phyloP scores from a whole-genome alignment of 495 filamentous ascomycete genomes.

The Entonaema liquescens region DNA sequence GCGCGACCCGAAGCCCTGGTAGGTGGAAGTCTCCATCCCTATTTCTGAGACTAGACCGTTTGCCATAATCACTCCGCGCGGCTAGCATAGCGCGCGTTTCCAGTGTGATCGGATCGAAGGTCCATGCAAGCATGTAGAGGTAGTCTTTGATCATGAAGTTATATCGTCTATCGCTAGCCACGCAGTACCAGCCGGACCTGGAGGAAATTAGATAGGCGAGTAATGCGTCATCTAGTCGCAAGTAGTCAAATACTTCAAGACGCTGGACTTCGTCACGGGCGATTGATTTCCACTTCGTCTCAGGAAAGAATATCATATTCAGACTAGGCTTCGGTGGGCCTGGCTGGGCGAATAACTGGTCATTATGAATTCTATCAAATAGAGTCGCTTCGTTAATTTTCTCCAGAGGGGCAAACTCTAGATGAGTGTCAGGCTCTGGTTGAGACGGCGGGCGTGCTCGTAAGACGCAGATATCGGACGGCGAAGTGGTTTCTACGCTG shows the following conservation, averaged over 20 bases:
- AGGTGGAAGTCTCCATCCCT: not conserved
- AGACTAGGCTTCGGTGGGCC: not conserved
- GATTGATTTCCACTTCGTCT: not conserved
- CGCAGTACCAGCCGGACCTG: constrained; percentile 6
- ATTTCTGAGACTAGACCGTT: not conserved
- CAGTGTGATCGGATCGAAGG: not conserved
- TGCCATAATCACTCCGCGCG: not conserved
- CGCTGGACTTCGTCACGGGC: not conserved
- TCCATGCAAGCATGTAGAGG: constrained; percentile 17
- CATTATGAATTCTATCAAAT: not conserved
- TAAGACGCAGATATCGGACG: not conserved
- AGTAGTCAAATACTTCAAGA: not conserved
- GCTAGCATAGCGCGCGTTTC: constrained; percentile 8
- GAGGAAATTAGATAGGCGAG: constrained; percentile 2
- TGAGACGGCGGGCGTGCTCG: not conserved
- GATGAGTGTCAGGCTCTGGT: not conserved
- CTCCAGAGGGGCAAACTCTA: not conserved
- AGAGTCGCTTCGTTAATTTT: not conserved
- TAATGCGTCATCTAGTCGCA: constrained; percentile 3
- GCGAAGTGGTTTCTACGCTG: not conserved
- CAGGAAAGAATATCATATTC: constrained; percentile 10
- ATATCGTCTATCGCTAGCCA: not conserved
- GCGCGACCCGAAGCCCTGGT: not conserved
- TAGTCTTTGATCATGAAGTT: constrained; percentile 21
- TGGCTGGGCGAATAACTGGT: not conserved